Conservation (phyloP, 495 filamentous ascomycete species). For the Penicillium antarcticum region DNA sequence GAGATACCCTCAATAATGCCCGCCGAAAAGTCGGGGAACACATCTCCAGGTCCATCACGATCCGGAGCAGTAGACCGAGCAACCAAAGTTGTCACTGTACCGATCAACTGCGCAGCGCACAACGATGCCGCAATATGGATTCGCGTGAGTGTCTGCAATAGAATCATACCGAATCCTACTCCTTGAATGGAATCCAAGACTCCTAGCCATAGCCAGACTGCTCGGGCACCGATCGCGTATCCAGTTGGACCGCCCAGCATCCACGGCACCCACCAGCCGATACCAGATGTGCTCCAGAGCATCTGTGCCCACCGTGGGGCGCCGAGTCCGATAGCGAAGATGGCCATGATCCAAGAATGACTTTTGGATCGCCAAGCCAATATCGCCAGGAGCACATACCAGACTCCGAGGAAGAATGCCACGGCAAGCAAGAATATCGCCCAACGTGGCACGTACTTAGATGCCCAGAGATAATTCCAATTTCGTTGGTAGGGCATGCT, state of each 20-base stretch:
- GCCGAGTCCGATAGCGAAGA: slow-evolving; percentile 47
- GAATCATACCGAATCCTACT: slow-evolving; percentile 48
- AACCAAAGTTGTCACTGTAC: slow-evolving; percentile 46
- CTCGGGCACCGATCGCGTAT: slow-evolving; percentile 41
- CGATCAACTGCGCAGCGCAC: slow-evolving; percentile 46
- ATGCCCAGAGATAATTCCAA: slow-evolving; percentile 47
- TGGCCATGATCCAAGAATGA: slow-evolving; percentile 47
- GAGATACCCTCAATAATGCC: slow-evolving; percentile 40
- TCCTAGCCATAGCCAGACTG: slow-evolving; percentile 49
- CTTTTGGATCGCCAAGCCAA: slow-evolving; percentile 38
- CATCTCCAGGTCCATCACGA: slow-evolving; percentile 38
- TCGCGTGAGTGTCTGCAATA: slow-evolving; percentile 43
- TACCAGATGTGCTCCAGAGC: slow-evolving; percentile 45
- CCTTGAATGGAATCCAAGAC: slow-evolving; percentile 46
- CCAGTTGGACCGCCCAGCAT: slow-evolving; percentile 28
- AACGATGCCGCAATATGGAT: slow-evolving; percentile 45
- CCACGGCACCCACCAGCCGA: slow-evolving; percentile 45
- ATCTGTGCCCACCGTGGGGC: slow-evolving; percentile 48
- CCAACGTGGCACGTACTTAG: slow-evolving; percentile 37
- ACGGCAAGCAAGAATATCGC: slow-evolving; percentile 38
- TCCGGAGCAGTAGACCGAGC: slow-evolving; percentile 44
- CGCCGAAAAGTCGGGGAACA: slow-evolving; percentile 38
- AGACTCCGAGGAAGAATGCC: slow-evolving; percentile 43
- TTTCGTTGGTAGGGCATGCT: slow-evolving; percentile 46
- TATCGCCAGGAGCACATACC: slow-evolving; percentile 35